phyloP scores from a whole-genome alignment of 1,139 yeast genomes.

The Candida freyschussii region DNA sequence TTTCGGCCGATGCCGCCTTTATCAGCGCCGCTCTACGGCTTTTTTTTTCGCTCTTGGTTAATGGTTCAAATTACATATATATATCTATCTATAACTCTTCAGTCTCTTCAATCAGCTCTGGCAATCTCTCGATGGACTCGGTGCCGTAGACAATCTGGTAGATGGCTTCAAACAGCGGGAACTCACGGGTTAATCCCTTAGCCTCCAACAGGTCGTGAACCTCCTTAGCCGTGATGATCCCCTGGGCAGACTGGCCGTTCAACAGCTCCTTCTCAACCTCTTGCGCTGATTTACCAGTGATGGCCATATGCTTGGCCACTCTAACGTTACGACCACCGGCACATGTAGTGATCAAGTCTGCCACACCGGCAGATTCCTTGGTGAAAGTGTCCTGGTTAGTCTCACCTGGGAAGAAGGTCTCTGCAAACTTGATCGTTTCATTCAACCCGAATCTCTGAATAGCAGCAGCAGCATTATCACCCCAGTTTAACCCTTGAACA shows the following conservation, averaged over 20 bases:
- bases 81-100: too few species aligned
- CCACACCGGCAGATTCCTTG: constrained; percentile 86
- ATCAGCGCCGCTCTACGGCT: too few species aligned
- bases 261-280: constrained; percentile 73
- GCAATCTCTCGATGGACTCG: constrained; percentile 53
- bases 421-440: constrained; percentile 76
- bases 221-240: constrained; percentile 75
- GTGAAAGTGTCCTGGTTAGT: constrained; percentile 56
- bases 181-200: constrained; percentile 53
- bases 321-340: constrained; percentile 87
- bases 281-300: constrained; percentile 60
- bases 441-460: constrained; percentile 83
- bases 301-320: constrained; percentile 71
- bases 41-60: too few species aligned
- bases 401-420: constrained; percentile 49
- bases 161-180: constrained; percentile 79
- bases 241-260: constrained; percentile 88
- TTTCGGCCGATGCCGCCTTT: too few species aligned
- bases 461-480: constrained; percentile 90
- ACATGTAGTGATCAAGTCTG: constrained; percentile 87
- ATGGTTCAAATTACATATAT: too few species aligned
- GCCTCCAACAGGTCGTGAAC: constrained; percentile 69
- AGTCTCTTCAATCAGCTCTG: constrained; percentile 43
- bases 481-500: constrained; percentile 92
- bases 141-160: constrained; percentile 69